A percentile compares a stretch with the other conserved stretches of the same genome.
Evolutionary conservation across 2,329 filamentous ascomycete genomes (phyloP).

Genomic region (Aspergillus tanneri): DNA sequence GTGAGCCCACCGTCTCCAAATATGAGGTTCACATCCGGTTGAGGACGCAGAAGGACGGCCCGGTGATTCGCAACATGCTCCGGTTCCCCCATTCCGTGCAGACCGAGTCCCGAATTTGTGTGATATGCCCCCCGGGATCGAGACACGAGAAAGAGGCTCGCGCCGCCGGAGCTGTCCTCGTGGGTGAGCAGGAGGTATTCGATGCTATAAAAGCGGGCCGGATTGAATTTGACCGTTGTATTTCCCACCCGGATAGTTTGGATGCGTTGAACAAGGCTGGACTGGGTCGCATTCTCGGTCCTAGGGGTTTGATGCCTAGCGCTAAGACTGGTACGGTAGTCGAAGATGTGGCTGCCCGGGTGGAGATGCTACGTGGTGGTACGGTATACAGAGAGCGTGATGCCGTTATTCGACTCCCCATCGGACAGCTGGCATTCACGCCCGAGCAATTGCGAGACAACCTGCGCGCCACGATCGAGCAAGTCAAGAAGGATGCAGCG

Average conservation of each 20-base stretch:
- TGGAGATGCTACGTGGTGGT: conserved; percentile 79
- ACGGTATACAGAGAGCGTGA: conserved; percentile 82
- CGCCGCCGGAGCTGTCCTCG: conserved; percentile 74
- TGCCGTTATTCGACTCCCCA: conserved; percentile 82
- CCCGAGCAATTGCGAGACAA: conserved; percentile 84
- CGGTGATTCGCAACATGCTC: conserved; percentile 82
- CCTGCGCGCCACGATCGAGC: conserved; percentile 71
- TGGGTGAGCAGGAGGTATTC: conserved; percentile 85
- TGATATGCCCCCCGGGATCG: conserved; percentile 83
- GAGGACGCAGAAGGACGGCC: conserved; percentile 79
- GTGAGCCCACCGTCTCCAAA: conserved; percentile 68
- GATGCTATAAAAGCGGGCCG: conserved; percentile 71
- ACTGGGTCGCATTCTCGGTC: conserved; percentile 78
- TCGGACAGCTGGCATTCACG: conserved; percentile 86
- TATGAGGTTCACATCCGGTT: conserved; percentile 88
- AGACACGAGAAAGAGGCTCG: conserved; percentile 70
- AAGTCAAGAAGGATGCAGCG: conserved; percentile 74
- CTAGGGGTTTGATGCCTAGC: conserved; percentile 89
- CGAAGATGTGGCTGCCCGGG: conserved; percentile 69
- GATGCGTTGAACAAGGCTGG: conserved; percentile 76
- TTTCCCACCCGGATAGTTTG: conserved; percentile 79
- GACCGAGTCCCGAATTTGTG: conserved; percentile 83
- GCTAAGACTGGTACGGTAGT: conserved; percentile 86
- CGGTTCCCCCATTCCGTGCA: conserved; percentile 86
- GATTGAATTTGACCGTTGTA: conserved; percentile 83